These are phyloP conservation scores for Aspergillus ustus DNA, from an alignment of 2,329 filamentous ascomycete species.

Conservation along the genomic window DNA sequence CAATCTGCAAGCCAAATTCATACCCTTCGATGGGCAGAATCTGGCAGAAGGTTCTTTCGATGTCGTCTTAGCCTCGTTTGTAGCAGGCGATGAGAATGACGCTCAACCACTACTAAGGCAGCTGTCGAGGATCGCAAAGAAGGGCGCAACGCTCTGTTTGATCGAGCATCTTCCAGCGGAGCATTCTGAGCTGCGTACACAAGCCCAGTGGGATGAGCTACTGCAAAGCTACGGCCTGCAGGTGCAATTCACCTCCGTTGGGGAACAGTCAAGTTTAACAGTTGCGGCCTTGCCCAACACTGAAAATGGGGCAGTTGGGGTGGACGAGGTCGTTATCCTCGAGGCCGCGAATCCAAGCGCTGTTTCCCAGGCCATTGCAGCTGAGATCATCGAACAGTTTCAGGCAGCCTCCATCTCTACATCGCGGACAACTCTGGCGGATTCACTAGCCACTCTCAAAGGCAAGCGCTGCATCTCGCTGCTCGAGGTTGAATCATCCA, in stretches of 20 bases:
- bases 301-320: background rate
- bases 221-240: background rate
- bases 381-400: background rate
- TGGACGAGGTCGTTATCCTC: background rate
- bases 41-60: background rate
- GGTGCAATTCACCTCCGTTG: background rate
- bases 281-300: background rate
- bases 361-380: background rate
- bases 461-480: background rate
- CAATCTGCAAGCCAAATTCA: background rate
- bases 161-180: background rate
- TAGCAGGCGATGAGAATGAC: background rate
- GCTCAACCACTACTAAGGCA: background rate
- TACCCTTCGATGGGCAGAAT: background rate
- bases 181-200: background rate
- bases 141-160: background rate
- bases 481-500: background rate
- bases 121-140: background rate
- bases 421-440: background rate
- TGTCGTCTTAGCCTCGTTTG: background rate
- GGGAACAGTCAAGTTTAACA: background rate
- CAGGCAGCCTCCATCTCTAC: background rate
- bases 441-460: background rate
- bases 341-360: background rate
- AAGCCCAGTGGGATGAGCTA: background rate